Base-by-base conservation (phyloP, 495 filamentous ascomycete species). In the Hypoxylon fragiforme region DNA sequence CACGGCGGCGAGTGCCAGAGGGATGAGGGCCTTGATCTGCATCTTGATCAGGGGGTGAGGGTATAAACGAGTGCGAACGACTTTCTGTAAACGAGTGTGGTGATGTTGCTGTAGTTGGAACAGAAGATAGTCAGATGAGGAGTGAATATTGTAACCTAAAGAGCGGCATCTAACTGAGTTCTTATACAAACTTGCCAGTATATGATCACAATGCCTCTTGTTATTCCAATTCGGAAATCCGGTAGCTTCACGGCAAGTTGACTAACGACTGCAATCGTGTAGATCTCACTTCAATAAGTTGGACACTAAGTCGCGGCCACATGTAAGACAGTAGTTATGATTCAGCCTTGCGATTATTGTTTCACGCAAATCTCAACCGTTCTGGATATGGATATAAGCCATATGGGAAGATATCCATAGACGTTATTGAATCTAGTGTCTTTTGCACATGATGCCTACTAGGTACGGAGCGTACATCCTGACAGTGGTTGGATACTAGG, bases 1-100 rank as follows among this genome's bases (percentile, higher is more conserved):
- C 47, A 53, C 51, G 32, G 52, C 52, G 13, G 52, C 58, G 37
- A 62, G 58, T 20, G 57, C 48, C 35, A 57, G 42, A 26, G 58
- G 58, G 34, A 62, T 41, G 26, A 62, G 30, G 26, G 32, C n/a
- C 48, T 62, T 62, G 44, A 62, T 53, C 58, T 62, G 58, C 58
- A 62, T 62, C 20, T 52, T 62, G 52, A 44, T 36, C 35, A 24
- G 32, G 13, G 34, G 13, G 13, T 20, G 7, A 15, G 9, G 9
- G 14, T 1, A 5, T 30, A 24, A n/a, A n/a, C n/a, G n/a, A n/a
- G n/a, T n/a, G n/a, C 7, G 16, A 36, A 37, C 30, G 28, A 40
- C 7, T 26, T 19, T 34, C 9, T 32, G 7, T 13, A 18, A 28
- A 26, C 28, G 28, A 22, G 11, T 18, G 31, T 26, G 8, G 30